Evolutionary conservation across 2,329 filamentous ascomycete species (phyloP).

Genomic region (Amphichorda felina): DNA sequence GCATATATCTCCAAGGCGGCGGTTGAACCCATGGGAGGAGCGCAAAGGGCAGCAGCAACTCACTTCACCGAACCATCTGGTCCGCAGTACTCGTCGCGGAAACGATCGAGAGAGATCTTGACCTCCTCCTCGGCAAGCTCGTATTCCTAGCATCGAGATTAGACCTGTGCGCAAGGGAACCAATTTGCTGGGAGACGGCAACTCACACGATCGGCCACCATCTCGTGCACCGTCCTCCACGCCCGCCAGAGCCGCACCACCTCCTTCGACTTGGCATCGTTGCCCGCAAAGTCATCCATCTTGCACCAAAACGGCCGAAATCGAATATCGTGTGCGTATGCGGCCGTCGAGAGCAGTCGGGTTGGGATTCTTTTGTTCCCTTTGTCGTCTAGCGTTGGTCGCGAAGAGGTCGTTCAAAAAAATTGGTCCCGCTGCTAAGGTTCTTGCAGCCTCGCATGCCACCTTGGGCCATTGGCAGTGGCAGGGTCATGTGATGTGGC

Average conservation of each 20-base stretch:
- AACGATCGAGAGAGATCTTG: slow-evolving; percentile 73
- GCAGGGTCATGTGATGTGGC: not conserved
- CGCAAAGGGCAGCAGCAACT: slow-evolving; percentile 14
- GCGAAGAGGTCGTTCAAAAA: slow-evolving; percentile 1
- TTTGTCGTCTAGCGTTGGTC: not conserved
- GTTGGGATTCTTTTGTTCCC: not conserved
- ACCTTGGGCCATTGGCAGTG: not conserved
- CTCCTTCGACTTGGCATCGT: slow-evolving; percentile 38
- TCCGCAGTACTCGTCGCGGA: slow-evolving; percentile 60
- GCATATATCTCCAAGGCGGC: not conserved
- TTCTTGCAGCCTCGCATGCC: slow-evolving; percentile 1
- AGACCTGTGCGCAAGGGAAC: too few species aligned
- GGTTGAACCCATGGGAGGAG: not conserved
- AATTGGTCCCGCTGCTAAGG: not conserved
- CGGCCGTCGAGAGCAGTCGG: not conserved
- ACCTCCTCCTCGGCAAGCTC: slow-evolving; percentile 84
- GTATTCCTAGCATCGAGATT: slow-evolving; percentile 62
- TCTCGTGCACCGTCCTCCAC: slow-evolving; percentile 87
- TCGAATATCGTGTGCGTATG: slow-evolving; percentile 1
- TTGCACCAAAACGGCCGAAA: slow-evolving; percentile 3
- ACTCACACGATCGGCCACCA: slow-evolving; percentile 80
- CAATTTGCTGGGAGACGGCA: too few species aligned
- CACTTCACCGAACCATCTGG: slow-evolving; percentile 68
- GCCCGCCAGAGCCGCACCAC: slow-evolving; percentile 77
- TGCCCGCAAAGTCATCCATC: slow-evolving; percentile 31